Evolutionary conservation across 257 asterid genomes (phyloP), one percentile per base, ranked within the genome.

Genomic region (Sherardia arvensis): DNA sequence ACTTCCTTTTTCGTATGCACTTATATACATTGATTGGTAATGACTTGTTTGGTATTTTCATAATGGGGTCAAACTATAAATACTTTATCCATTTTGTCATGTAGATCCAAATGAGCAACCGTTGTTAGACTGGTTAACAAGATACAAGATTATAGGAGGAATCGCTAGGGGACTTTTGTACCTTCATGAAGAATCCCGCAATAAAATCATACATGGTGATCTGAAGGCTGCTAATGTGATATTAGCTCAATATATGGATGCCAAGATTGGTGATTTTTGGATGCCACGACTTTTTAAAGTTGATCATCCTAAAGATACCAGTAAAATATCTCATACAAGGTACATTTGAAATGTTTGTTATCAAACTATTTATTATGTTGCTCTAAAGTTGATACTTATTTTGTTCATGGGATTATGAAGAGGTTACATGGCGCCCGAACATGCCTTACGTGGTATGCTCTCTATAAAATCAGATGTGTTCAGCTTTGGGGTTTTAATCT

Each of bases 341-440:
- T n/a, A n/a, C n/a, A n/a, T n/a, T n/a, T n/a, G n/a, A n/a, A n/a
- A n/a, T n/a, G n/a, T n/a, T n/a, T n/a, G n/a, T n/a, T 45, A 3
- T 32, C 36, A 32, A 4, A 32, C 7, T 32, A 32, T 32, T 32
- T 0, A 4, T 32, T 2, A 1, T 36, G 43, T 7, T 36, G 9
- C 6, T 56, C n/a, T n/a, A n/a, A n/a, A n/a, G n/a, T n/a, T n/a
- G n/a, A n/a, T n/a, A n/a, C n/a, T n/a, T n/a, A n/a, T n/a, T n/a
- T n/a, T n/a, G n/a, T n/a, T n/a, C n/a, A n/a, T n/a, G n/a, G n/a
- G 17, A 17, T 27, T 49, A 62, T 70, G 75, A 15, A 75, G 73
- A 18, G 79, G 76, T 25, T 70, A 75, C 59, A 75, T 75, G 73
- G 57, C 79, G 21, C 76, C 79, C 0, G 79, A 69, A 49, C 65